A percentile compares a stretch with the other conserved stretches of the same genome.
Conservation (phyloP, 768 basidiomycete species). For the Hortiboletus flavorubellus region DNA sequence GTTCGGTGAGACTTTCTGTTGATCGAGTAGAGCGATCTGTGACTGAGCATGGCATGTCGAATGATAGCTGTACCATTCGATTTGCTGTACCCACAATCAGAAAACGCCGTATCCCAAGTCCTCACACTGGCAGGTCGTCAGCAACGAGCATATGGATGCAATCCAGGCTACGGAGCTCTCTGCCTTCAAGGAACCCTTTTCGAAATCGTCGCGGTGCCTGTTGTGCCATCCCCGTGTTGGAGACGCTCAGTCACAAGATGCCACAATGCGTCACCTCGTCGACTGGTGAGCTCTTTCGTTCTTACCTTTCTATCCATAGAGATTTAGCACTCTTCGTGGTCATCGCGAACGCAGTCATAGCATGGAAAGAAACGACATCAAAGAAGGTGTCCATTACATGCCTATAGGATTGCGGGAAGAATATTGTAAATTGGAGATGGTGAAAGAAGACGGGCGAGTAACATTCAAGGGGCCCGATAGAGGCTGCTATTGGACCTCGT, state of each 20-base stretch:
- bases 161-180: not conserved
- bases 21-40: not conserved
- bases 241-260: too few species aligned
- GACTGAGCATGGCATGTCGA: not conserved
- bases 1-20: not conserved
- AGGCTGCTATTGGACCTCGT: too few species aligned
- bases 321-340: not conserved
- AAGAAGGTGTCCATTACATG: not conserved
- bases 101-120: rapidly evolving
- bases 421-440: not conserved
- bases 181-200: too few species aligned
- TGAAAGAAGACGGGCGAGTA: too few species aligned
- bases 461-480: too few species aligned
- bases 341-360: not conserved
- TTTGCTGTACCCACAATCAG: rapidly evolving
- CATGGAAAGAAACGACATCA: not conserved
- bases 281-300: not conserved
- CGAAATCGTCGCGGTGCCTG: too few species aligned
- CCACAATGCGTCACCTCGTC: not conserved
- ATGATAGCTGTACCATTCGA: not conserved
- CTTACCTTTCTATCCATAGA: too few species aligned
- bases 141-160: not conserved
- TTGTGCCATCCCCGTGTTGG: too few species aligned
- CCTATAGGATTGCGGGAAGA: not conserved
- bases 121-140: not conserved